Percentiles rank a stretch among this genome's conserved stretches.
These are phyloP conservation scores for Pseudisothecium myosuroides DNA, from an alignment of 225 moss, liverwort and hornwort species.

Conservation along the genomic window DNA sequence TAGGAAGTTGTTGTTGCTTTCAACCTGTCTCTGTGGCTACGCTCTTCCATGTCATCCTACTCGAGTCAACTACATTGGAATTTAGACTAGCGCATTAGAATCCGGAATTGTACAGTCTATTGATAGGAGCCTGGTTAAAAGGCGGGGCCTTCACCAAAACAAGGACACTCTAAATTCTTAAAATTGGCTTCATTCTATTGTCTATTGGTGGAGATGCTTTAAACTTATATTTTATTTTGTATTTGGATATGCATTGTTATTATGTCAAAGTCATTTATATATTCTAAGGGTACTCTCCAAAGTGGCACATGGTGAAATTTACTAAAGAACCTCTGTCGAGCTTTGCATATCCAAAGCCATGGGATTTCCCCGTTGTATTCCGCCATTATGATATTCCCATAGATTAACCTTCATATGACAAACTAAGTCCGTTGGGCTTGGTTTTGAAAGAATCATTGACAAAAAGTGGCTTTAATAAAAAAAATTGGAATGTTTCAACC, in stretches of 20 bases:
- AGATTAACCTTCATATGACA: background rate
- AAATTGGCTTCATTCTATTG: accelerated
- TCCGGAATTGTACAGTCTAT: accelerated
- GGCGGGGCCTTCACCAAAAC: accelerated
- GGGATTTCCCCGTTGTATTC: accelerated
- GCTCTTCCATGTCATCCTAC: accelerated
- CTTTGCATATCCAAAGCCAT: background rate
- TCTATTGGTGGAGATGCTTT: background rate
- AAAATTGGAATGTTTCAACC: background rate
- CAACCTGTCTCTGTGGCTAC: too few relatives aligned
- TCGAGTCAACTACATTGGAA: accelerated
- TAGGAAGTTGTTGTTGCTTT: too few relatives aligned
- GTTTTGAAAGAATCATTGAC: background rate
- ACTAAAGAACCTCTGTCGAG: background rate
- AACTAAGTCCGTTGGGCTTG: background rate
- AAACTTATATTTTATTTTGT: background rate
- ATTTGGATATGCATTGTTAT: accelerated
- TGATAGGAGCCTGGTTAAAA: accelerated
- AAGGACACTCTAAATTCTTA: accelerated
- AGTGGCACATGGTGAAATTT: accelerated
- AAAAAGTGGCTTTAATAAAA: background rate
- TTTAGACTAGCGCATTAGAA: accelerated
- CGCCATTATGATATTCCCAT: accelerated
- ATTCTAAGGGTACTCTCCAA: background rate
- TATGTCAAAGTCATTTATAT: background rate